These are phyloP conservation scores for Streptanthus diversifolius DNA, from an alignment of 345 rosid species.

Conservation along the genomic window DNA sequence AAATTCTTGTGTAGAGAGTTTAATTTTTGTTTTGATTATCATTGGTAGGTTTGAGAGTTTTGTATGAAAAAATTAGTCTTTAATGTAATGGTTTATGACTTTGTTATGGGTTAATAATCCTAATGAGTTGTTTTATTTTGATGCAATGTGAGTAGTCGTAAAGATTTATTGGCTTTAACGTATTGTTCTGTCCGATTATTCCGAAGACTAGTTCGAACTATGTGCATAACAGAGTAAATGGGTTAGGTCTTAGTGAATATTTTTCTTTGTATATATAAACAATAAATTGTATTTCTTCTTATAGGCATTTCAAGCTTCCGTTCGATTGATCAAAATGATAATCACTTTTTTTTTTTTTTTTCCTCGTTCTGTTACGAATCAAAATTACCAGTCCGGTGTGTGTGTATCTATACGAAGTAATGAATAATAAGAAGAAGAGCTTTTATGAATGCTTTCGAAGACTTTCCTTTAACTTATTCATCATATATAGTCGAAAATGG, in stretches of 20 bases:
- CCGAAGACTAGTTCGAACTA: too few relatives aligned
- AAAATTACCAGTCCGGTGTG: neutral
- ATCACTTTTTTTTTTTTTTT: neutral
- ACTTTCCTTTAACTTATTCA: neutral
- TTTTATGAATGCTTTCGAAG: neutral
- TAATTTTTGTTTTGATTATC: neutral
- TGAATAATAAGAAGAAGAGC: neutral
- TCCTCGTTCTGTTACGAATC: neutral
- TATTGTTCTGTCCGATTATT: too few relatives aligned
- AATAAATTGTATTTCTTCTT: too few relatives aligned
- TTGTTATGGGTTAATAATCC: neutral
- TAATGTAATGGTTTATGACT: neutral
- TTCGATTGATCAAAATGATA: constrained; percentile 11
- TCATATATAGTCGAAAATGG: neutral
- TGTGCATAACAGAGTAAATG: too few relatives aligned
- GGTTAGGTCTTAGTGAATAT: too few relatives aligned
- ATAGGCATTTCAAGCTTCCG: constrained; percentile 61
- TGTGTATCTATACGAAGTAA: neutral
- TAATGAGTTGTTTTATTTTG: neutral
- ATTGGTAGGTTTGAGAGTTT: constrained; percentile 16
- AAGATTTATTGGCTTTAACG: too few relatives aligned
- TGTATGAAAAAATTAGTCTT: neutral
- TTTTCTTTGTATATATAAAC: too few relatives aligned
- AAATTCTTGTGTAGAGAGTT: constrained; percentile 14
- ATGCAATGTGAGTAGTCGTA: too few relatives aligned